Base-by-base conservation (phyloP, 2,329 filamentous ascomycete genomes). In the Didymella arachidicola region DNA sequence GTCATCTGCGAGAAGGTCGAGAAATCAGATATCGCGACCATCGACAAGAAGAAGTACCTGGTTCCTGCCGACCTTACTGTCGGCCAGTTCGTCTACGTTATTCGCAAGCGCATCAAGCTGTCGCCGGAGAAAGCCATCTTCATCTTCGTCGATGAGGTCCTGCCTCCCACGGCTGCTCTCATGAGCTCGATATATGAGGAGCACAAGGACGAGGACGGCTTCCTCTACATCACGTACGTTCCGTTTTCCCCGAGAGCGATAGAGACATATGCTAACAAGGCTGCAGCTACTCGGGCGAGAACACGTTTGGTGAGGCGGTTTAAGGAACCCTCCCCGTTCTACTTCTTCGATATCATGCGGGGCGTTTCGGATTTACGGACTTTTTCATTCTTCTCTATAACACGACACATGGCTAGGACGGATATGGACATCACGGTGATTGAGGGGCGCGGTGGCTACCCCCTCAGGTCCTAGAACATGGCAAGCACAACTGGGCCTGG, bases 151-250 rank as follows among this genome's bases (percentile, higher is more conserved):
- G 94, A 98, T 79, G 95, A 98, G 82, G 94, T 97, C 50, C 86
- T 99, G 56, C 95, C 95, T 50, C 95, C 95, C 2, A 98, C 95
- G 8, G 95, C 95, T 60, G 95, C 95, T 59, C 87, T 99, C 53
- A 99, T 99, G 95, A 97, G 93, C 84, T 96, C 91, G 80, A 98
- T 99, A 82, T 99, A 99, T 79, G 95, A 99, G 81, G 94, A 98
- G 81, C 95, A 99, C 87, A 98, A 99, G 85, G 86, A 88, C 72
- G 87, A 89, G 78, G 86, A 88, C 73, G 93, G 92, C 49, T 97
- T 98, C 85, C 86, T 99, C 61, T 99, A 99, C 84, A 99, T 99
- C 83, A 98, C 94, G 85, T 91, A 88, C 59, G 86, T 82, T 27
- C 14, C 46, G 2, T 8, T 25, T 36, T 8, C 30, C 10, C 18